Evolutionary conservation across 2,329 filamentous ascomycete genomes (phyloP).

Genomic region (Calonectria pseudoreteaudii): DNA sequence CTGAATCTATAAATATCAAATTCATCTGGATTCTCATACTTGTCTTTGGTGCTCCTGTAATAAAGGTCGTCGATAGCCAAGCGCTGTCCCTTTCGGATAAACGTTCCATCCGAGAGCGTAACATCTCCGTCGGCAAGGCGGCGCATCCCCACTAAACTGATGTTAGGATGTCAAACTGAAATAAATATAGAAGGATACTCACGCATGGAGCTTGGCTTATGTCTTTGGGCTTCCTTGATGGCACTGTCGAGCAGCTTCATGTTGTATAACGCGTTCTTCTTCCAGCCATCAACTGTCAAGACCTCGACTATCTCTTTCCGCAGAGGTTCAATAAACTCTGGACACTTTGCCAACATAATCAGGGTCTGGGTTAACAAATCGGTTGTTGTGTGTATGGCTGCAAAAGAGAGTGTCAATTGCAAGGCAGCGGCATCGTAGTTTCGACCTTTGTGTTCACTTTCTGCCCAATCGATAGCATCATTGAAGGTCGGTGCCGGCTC

Average conservation of each 20-base stretch:
- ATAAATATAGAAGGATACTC: background rate
- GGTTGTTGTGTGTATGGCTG: background rate
- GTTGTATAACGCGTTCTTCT: background rate
- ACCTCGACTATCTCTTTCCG: background rate
- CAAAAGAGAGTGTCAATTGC: background rate
- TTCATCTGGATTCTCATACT: background rate
- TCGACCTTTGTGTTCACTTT: background rate
- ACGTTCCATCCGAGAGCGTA: background rate
- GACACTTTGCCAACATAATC: background rate
- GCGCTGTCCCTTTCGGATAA: background rate
- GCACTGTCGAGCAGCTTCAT: background rate
- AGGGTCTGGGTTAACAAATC: background rate
- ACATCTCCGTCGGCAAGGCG: background rate
- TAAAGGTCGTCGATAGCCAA: background rate
- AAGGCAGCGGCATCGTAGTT: background rate
- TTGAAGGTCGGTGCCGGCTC: background rate
- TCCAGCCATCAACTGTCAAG: background rate
- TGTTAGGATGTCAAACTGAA: background rate
- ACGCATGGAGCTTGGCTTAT: background rate
- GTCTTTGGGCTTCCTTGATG: background rate
- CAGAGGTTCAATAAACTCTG: background rate
- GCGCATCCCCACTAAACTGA: background rate
- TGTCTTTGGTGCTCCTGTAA: background rate
- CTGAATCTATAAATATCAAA: background rate
- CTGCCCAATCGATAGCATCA: background rate